phyloP scores from a whole-genome alignment of 1,284 basidiomycete genomes.

The Caloboletus firmus region DNA sequence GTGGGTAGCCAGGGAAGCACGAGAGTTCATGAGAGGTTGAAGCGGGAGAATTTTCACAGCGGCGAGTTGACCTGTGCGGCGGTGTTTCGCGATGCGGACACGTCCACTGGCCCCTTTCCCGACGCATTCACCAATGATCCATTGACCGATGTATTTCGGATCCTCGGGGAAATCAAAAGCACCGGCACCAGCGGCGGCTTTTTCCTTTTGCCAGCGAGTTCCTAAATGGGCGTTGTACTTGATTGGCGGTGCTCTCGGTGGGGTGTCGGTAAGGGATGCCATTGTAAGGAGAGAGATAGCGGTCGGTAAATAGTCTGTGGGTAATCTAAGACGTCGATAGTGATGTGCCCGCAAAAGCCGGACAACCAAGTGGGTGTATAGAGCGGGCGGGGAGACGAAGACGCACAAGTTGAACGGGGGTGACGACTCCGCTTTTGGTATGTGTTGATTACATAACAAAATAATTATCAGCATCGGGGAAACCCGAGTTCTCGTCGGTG shows the following conservation, averaged over 20 bases:
- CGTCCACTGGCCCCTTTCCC: constrained; percentile 95
- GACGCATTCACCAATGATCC: constrained; percentile 91
- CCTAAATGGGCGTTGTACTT: constrained; percentile 67
- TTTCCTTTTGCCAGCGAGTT: constrained; percentile 83
- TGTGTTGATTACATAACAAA: background rate
- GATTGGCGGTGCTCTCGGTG: constrained; percentile 66
- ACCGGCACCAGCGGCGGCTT: constrained; percentile 64
- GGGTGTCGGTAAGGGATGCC: constrained; percentile 45
- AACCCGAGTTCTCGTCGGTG: background rate
- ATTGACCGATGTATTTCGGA: constrained; percentile 72
- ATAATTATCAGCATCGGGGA: background rate
- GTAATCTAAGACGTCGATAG: constrained; percentile 11
- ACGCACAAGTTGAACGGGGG: background rate
- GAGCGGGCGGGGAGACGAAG: constrained; percentile 6
- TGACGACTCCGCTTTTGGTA: constrained; percentile 12
- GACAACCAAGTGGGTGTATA: background rate
- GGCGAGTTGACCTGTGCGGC: constrained; percentile 86
- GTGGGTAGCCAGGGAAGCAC: constrained; percentile 72
- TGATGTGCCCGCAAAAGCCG: constrained; percentile 11
- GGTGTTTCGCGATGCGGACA: constrained; percentile 93
- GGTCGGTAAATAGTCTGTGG: constrained; percentile 27
- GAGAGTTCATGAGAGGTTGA: constrained; percentile 76
- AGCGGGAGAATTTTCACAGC: constrained; percentile 98
- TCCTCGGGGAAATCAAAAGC: constrained; percentile 76
- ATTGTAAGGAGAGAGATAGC: constrained; percentile 30